phyloP scores from a whole-genome alignment of 495 filamentous ascomycete species.

The Chaetomidium leptoderma region DNA sequence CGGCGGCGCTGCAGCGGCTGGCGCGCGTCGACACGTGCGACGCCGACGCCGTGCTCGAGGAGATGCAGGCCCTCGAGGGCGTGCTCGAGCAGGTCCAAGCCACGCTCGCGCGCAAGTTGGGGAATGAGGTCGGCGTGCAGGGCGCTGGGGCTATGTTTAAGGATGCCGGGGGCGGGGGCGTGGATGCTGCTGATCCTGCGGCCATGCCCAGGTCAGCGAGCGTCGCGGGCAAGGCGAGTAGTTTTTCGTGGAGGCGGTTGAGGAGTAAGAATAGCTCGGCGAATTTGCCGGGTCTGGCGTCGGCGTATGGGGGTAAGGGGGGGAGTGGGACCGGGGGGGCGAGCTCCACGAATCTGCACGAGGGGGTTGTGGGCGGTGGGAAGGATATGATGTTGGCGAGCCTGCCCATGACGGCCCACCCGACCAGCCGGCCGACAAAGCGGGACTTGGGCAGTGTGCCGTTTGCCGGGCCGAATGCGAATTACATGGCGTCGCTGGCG shows the following conservation, averaged over 20 bases:
- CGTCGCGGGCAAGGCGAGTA: slow-evolving; percentile 61
- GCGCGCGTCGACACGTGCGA: slow-evolving; percentile 80
- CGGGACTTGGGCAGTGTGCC: slow-evolving; percentile 63
- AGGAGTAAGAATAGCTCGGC: slow-evolving; percentile 80
- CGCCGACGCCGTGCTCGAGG: slow-evolving; percentile 84
- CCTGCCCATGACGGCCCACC: slow-evolving; percentile 75
- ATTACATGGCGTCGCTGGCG: slow-evolving; percentile 88
- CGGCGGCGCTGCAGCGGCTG: slow-evolving; percentile 81
- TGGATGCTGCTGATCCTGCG: slow-evolving; percentile 14
- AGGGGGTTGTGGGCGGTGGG: slow-evolving; percentile 54
- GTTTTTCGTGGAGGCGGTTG: slow-evolving; percentile 78
- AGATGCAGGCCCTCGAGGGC: slow-evolving; percentile 89
- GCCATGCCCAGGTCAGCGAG: slow-evolving; percentile 50
- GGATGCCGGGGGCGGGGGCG: slow-evolving; percentile 46
- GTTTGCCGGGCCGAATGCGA: slow-evolving; percentile 77
- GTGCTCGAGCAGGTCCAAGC: slow-evolving; percentile 82
- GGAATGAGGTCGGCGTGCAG: slow-evolving; percentile 82
- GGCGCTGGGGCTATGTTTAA: slow-evolving; percentile 64
- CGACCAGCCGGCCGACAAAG: slow-evolving; percentile 55
- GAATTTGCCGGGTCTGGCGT: slow-evolving; percentile 40
- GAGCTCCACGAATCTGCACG: slow-evolving; percentile 32
- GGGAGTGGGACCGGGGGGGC: slow-evolving; percentile 18
- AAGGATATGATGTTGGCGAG: slow-evolving; percentile 63
- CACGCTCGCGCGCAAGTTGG: slow-evolving; percentile 74
- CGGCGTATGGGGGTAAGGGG: slow-evolving; percentile 43